phyloP scores from a whole-genome alignment of 345 rosid species.

The Carallia brachiata region DNA sequence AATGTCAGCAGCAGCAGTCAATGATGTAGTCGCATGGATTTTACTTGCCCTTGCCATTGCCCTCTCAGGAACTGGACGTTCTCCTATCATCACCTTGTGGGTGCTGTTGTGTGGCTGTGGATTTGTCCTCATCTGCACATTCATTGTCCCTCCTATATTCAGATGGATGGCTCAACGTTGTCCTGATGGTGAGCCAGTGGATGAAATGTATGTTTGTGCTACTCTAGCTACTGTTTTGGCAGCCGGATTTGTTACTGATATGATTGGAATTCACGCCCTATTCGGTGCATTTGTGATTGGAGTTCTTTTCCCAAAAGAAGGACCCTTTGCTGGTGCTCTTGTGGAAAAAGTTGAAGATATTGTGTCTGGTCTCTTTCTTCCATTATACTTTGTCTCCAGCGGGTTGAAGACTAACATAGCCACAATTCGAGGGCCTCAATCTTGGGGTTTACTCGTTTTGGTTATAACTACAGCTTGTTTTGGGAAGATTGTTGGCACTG shows the following conservation, averaged over 20 bases:
- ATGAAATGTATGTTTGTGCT: constrained; percentile 61
- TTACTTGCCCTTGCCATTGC: constrained; percentile 81
- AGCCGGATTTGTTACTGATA: constrained; percentile 63
- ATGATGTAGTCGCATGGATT: constrained; percentile 79
- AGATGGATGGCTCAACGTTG: constrained; percentile 60
- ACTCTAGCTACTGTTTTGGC: constrained; percentile 53
- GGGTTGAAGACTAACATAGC: constrained; percentile 76
- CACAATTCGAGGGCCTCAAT: constrained; percentile 51
- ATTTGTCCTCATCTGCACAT: constrained; percentile 39
- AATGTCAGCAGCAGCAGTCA: constrained; percentile 79
- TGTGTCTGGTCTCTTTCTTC: constrained; percentile 69
- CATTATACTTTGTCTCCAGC: constrained; percentile 73
- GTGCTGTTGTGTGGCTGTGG: constrained; percentile 56
- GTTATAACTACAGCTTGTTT: constrained; percentile 64
- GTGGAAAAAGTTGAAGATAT: constrained; percentile 81
- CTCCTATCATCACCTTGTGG: constrained; percentile 68
- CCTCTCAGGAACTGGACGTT: constrained; percentile 47
- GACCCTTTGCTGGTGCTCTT: constrained; percentile 62
- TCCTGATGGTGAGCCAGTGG: constrained; percentile 76
- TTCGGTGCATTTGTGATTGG: constrained; percentile 83
- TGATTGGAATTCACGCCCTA: constrained; percentile 71
- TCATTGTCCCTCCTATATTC: constrained; percentile 46
- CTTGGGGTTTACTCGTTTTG: constrained; percentile 71
- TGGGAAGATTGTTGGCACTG: constrained; percentile 69
- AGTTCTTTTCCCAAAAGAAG: constrained; percentile 63